Conservation (phyloP, 2,329 filamentous ascomycete genomes). For the Didymella sp. region DNA sequence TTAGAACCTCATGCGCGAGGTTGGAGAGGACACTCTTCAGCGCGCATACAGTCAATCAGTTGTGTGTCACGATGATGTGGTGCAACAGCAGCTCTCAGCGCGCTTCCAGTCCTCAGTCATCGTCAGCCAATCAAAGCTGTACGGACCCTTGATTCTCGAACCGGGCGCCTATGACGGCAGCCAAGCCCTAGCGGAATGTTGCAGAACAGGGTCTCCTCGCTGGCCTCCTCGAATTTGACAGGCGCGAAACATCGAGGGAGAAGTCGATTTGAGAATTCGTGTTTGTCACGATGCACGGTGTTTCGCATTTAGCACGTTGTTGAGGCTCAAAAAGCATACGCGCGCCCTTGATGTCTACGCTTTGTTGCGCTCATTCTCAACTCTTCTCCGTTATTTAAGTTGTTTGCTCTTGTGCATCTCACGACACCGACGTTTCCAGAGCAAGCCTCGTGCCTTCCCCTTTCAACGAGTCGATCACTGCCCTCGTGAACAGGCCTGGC, state of each 20-base stretch:
- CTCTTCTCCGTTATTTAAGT: conserved; percentile 13
- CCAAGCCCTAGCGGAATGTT: conserved; percentile 31
- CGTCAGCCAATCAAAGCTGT: conserved; percentile 36
- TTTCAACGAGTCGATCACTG: conserved; percentile 40
- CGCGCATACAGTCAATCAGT: not conserved
- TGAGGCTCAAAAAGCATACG: conserved; percentile 8
- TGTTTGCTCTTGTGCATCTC: not conserved
- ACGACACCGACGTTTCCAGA: not conserved
- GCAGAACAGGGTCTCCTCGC: conserved; percentile 31
- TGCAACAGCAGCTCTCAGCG: not conserved
- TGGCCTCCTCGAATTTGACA: conserved; percentile 17
- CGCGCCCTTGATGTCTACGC: not conserved
- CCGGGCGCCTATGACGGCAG: conserved; percentile 38
- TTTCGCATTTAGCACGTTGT: conserved; percentile 7
- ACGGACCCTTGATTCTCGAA: conserved; percentile 19
- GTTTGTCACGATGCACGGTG: conserved; percentile 17
- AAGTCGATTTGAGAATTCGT: not conserved
- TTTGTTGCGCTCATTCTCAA: conserved; percentile 1
- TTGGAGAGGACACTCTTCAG: not conserved
- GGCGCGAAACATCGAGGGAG: conserved; percentile 24
- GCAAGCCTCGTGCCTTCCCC: conserved; percentile 17
- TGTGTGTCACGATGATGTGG: not conserved
- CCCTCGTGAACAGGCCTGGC: conserved; percentile 25
- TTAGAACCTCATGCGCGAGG: too few relatives aligned
- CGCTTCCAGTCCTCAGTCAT: conserved; percentile 19